Evolutionary conservation across 768 basidiomycete genomes (phyloP).

Genomic region (Royoungia palumana): DNA sequence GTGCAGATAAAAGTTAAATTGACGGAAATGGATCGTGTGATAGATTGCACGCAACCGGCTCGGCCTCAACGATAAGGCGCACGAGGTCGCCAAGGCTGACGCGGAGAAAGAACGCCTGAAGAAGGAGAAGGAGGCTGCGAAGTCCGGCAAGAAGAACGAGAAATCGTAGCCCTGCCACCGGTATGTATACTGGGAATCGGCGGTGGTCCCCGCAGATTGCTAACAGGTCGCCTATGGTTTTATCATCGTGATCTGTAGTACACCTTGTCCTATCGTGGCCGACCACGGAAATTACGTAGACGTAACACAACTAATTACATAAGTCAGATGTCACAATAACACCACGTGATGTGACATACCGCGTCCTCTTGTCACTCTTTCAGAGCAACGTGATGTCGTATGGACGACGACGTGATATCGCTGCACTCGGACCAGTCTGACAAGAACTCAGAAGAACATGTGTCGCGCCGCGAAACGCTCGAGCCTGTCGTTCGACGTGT

Average conservation of each 20-base stretch:
- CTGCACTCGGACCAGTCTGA: constrained; percentile 29
- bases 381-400: neutral
- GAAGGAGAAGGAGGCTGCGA: constrained; percentile 57
- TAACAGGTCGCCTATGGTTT: neutral
- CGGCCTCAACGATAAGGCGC: constrained; percentile 84
- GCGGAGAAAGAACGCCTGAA: constrained; percentile 51
- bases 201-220: neutral
- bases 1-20: neutral
- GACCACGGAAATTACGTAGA: constrained; percentile 15
- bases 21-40: neutral
- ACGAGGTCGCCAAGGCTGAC: constrained; percentile 75
- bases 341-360: constrained; percentile 29
- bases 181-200: neutral
- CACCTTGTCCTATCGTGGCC: neutral
- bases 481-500: constrained; percentile 69
- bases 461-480: constrained; percentile 51
- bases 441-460: constrained; percentile 28
- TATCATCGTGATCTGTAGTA: neutral
- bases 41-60: constrained; percentile 90
- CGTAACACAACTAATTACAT: too few relatives aligned
- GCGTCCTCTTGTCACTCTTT: constrained; percentile 21
- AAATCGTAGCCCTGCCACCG: constrained; percentile 19
- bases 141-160: constrained; percentile 34
- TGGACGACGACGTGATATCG: constrained; percentile 36
- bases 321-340: constrained; percentile 7